phyloP scores from a whole-genome alignment of 495 filamentous ascomycete species.

The Aspergillus steynii region DNA sequence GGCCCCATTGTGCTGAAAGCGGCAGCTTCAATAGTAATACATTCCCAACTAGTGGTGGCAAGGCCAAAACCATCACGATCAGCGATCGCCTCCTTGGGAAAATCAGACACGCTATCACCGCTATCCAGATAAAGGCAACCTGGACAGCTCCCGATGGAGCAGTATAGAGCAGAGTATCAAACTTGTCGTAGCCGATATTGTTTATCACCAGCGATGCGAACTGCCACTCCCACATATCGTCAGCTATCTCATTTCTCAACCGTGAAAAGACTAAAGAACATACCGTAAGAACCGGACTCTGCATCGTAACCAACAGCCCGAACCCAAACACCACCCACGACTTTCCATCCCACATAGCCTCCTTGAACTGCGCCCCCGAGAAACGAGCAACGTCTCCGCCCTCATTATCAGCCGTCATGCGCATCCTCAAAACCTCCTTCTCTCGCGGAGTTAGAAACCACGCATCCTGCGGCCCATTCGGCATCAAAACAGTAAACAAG shows the following conservation, averaged over 20 bases:
- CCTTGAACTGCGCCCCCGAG: slow-evolving; percentile 55
- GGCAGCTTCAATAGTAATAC: slow-evolving; percentile 32
- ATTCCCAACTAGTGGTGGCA: slow-evolving; percentile 29
- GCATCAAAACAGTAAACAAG: slow-evolving; percentile 55
- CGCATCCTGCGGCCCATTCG: slow-evolving; percentile 58
- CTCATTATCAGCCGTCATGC: slow-evolving; percentile 57
- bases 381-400: slow-evolving; percentile 60
- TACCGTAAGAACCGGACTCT: slow-evolving; percentile 9
- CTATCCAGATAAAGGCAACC: slow-evolving; percentile 32
- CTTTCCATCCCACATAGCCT: slow-evolving; percentile 58
- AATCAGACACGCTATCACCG: slow-evolving; percentile 22
- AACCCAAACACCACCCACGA: slow-evolving; percentile 57
- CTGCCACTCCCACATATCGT: neutral
- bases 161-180: slow-evolving; percentile 34
- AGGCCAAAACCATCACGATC: slow-evolving; percentile 22
- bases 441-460: slow-evolving; percentile 57
- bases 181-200: slow-evolving; percentile 27
- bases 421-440: slow-evolving; percentile 52
- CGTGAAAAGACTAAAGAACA: too few species aligned
- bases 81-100: slow-evolving; percentile 25
- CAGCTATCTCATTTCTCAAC: too few species aligned
- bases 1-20: slow-evolving; percentile 28
- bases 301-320: slow-evolving; percentile 33
- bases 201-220: slow-evolving; percentile 40
- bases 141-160: slow-evolving; percentile 35